A percentile compares a stretch with the other conserved stretches of the same genome.
Evolutionary conservation across 1,284 basidiomycete genomes (phyloP).

Genomic region (Trichosporon coremiiforme): DNA sequence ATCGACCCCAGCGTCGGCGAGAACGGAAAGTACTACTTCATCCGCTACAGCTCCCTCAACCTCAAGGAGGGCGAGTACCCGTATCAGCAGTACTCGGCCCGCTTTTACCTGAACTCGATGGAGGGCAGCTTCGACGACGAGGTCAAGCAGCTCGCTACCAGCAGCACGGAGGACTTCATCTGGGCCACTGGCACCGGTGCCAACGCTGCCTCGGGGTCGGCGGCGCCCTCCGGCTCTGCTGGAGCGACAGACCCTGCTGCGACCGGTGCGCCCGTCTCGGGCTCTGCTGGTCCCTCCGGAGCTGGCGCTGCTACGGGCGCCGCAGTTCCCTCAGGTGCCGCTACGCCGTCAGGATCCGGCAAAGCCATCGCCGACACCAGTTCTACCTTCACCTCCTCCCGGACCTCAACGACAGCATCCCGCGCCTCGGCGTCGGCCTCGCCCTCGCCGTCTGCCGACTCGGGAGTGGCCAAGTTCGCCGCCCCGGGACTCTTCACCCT

Average conservation of each 20-base stretch:
- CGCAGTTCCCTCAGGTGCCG: conserved; percentile 17
- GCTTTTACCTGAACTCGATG: conserved; percentile 61
- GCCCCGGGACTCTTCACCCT: conserved; percentile 34
- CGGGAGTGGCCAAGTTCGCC: conserved; percentile 26
- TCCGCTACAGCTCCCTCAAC: conserved; percentile 70
- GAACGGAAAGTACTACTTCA: conserved; percentile 57
- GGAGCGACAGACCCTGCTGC: conserved; percentile 12
- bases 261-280: neutral
- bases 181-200: conserved; percentile 13
- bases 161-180: conserved; percentile 30
- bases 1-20: conserved; percentile 67
- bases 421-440: conserved; percentile 24
- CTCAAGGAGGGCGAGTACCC: conserved; percentile 57
- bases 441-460: conserved; percentile 23
- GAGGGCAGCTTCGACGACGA: conserved; percentile 51
- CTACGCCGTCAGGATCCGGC: conserved; percentile 22
- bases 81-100: conserved; percentile 77
- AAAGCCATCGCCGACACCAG: neutral
- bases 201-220: neutral
- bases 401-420: conserved; percentile 5
- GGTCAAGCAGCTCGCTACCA: conserved; percentile 39
- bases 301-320: conserved; percentile 15
- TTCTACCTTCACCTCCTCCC: neutral
- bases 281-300: conserved; percentile 14
- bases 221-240: conserved; percentile 20